These are phyloP conservation scores for Nicotiana tabacum DNA, from an alignment of 257 asterid species.

Conservation along the genomic window DNA sequence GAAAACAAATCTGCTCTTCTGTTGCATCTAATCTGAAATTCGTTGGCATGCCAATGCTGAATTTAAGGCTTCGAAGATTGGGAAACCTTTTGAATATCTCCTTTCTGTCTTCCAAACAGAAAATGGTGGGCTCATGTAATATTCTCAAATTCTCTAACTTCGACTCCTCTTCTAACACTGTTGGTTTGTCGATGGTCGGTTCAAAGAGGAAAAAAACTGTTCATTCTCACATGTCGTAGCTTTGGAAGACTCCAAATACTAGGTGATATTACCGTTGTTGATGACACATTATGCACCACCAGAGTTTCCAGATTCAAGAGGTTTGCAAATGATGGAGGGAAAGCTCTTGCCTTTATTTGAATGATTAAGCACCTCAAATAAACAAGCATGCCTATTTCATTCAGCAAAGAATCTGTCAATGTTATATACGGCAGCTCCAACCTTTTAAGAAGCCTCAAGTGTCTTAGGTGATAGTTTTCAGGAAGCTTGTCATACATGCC, in stretches of 20 bases:
- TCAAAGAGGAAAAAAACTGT: background rate
- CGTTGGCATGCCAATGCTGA: background rate
- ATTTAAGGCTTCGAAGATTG: background rate
- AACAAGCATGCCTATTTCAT: background rate
- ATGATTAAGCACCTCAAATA: conserved; percentile 4
- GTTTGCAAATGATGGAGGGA: background rate
- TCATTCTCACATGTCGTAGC: background rate
- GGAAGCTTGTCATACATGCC: background rate
- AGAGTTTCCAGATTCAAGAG: background rate
- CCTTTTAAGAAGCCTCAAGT: conserved; percentile 11
- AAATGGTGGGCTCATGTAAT: background rate
- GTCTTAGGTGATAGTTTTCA: background rate
- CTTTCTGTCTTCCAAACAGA: background rate
- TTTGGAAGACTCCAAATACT: background rate
- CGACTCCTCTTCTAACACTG: background rate
- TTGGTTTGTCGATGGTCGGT: background rate
- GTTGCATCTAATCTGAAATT: background rate
- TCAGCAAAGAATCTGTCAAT: background rate
- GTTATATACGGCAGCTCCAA: background rate
- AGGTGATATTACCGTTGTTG: background rate
- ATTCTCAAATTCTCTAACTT: background rate
- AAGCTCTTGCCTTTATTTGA: background rate
- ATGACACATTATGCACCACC: background rate
- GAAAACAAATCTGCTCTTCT: background rate
- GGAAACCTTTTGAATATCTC: background rate